Conservation (phyloP, 805 yeast species). For the Sugiyamaella lignohabitans region DNA sequence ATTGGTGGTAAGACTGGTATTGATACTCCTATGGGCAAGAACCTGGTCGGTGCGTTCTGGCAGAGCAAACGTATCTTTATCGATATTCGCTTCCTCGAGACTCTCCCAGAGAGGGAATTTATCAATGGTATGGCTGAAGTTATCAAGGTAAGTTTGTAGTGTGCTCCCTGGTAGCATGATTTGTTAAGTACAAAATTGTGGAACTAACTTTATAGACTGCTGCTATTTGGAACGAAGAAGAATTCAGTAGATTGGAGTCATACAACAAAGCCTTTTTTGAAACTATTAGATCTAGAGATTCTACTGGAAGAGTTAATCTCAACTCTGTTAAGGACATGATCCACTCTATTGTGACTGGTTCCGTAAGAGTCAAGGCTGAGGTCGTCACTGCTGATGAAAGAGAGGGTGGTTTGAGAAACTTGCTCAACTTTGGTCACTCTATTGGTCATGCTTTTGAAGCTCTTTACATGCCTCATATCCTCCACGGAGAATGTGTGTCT, state of each 20-base stretch:
- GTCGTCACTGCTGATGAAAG: conserved; percentile 93
- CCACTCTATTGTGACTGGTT: conserved; percentile 71
- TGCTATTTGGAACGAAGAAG: conserved; percentile 91
- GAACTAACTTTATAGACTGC: conserved; percentile 50
- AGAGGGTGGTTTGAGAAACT: conserved; percentile 87
- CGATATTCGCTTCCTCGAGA: conserved; percentile 78
- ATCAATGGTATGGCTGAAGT: conserved; percentile 99
- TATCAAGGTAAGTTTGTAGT: conserved; percentile 43
- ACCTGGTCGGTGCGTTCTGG: conserved; percentile 95
- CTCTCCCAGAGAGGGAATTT: conserved; percentile 88
- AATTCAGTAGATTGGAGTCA: conserved; percentile 76
- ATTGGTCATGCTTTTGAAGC: conserved; percentile 99
- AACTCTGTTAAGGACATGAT: conserved; percentile 65
- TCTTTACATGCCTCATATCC: conserved; percentile 89
- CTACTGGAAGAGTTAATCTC: conserved; percentile 52
- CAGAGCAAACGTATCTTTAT: conserved; percentile 87
- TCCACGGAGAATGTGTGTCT: conserved; percentile 99
- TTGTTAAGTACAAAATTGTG: too few relatives aligned
- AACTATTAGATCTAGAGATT: conserved; percentile 49
- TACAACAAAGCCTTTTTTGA: conserved; percentile 64
- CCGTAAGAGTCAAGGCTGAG: conserved; percentile 84
- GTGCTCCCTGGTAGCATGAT: neutral
- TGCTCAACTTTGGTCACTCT: conserved; percentile 92
- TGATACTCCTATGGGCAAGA: conserved; percentile 93
- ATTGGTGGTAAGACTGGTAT: conserved; percentile 98